Conservation (phyloP, 140 eudicot genomes). For the Artemisia princeps region DNA sequence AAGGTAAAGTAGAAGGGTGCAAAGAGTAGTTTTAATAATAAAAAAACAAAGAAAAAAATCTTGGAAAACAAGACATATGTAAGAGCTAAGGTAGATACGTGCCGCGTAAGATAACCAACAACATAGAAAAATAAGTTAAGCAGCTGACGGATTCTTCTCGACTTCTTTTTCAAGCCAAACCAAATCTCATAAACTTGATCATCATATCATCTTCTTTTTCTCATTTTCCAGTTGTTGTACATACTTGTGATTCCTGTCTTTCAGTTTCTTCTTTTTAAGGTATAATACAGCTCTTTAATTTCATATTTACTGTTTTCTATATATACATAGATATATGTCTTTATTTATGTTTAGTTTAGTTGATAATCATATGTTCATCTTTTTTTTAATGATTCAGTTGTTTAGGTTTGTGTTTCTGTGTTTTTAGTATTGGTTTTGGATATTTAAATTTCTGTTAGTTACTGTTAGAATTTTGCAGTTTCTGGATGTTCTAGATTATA, state of each 20-base stretch:
- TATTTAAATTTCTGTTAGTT: too few species aligned
- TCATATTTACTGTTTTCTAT: constrained; percentile 3
- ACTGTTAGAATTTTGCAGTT: too few species aligned
- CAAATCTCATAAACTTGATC: neutral
- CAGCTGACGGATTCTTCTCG: constrained; percentile 33
- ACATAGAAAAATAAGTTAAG: constrained; percentile 2
- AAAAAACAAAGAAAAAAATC: too few species aligned
- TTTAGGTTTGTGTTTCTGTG: constrained; percentile 10
- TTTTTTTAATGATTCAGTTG: neutral
- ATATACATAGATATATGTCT: neutral
- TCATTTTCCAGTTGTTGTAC: neutral
- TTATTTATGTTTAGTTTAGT: constrained; percentile 1
- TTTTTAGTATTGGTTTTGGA: neutral
- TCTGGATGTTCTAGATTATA: too few species aligned
- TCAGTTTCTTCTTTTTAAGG: constrained; percentile 6
- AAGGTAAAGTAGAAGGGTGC: too few species aligned
- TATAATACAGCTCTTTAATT: constrained; percentile 11
- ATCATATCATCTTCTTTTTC: constrained; percentile 8
- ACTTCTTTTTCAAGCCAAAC: constrained; percentile 29
- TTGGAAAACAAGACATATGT: too few species aligned
- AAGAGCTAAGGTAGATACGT: constrained; percentile 13
- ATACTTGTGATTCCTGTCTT: constrained; percentile 6
- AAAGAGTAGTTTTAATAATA: too few species aligned
- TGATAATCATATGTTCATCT: neutral
- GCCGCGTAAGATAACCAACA: constrained; percentile 37